Evolutionary conservation across 352 stramenopile species (phyloP).

Genomic region (Phytophthora fragariae): DNA sequence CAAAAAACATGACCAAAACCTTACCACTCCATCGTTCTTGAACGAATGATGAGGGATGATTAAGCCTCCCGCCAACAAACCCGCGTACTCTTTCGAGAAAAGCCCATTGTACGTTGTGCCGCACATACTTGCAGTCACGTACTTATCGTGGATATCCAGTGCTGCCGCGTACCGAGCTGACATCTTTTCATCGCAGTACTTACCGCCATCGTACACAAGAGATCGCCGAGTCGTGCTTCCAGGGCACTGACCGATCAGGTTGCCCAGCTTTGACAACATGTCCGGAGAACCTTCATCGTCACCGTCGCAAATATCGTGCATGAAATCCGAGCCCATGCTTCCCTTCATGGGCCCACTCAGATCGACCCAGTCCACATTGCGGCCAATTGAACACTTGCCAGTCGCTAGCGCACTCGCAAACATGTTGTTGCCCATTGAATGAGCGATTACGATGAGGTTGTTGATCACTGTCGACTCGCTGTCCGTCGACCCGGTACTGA

Average conservation of each 20-base stretch:
- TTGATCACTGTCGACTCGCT: slow-evolving; percentile 40
- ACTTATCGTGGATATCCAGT: background rate
- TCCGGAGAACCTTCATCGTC: slow-evolving; percentile 11
- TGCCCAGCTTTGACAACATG: slow-evolving; percentile 16
- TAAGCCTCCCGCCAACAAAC: slow-evolving; percentile 31
- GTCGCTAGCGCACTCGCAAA: slow-evolving; percentile 41
- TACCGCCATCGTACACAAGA: background rate
- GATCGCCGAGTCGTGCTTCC: slow-evolving; percentile 21
- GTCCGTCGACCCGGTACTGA: slow-evolving; percentile 14
- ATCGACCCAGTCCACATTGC: slow-evolving; percentile 36
- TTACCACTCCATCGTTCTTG: slow-evolving; percentile 55
- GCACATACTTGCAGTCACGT: slow-evolving; percentile 36
- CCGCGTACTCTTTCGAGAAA: slow-evolving; percentile 36
- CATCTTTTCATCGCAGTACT: background rate
- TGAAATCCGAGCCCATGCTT: slow-evolving; percentile 33
- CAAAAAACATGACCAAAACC: background rate
- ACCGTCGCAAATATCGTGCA: slow-evolving; percentile 38
- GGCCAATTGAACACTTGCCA: slow-evolving; percentile 42
- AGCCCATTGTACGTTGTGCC: slow-evolving; percentile 37
- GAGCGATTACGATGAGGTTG: slow-evolving; percentile 50
- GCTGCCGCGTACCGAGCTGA: slow-evolving; percentile 2
- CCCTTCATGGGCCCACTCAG: slow-evolving; percentile 26
- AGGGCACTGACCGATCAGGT: slow-evolving; percentile 45
- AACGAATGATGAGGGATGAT: slow-evolving; percentile 46
- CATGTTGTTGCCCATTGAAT: slow-evolving; percentile 49